Base-by-base conservation (phyloP, 768 basidiomycete species). In the Mycena polygramma region DNA sequence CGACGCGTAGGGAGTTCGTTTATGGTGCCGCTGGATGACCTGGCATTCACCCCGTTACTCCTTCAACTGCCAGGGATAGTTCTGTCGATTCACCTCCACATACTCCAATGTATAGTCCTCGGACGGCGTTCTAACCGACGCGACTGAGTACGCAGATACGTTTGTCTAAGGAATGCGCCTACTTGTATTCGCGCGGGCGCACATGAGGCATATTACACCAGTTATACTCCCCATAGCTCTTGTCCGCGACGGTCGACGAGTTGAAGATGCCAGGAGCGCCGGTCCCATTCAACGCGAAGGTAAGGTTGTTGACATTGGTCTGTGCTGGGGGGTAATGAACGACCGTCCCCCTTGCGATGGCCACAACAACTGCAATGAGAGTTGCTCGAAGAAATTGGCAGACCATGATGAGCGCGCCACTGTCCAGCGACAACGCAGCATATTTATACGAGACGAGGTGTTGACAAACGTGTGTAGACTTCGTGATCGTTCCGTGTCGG, bases 131-230 rank as follows among this genome's bases (percentile, higher is more conserved):
- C 85, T 86, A 61, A 19, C 19, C 51, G 60, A 57, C 6, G 30
- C 30, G 3, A 30, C 30, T 58, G 0, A 41, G 26, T 46, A 24
- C 48, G 30, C 19, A 13, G n/a, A 45, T 14, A 51, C 26, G 14
- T 49, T 51, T 26, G 26, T 30, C n/a, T 54, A 48, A 54, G 37
- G 35, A 7, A 20, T n/a, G 76, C n/a, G n/a, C 82, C 17, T 55
- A 86, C 87, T 80, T 81, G 77, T 87, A 87, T 74, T 86, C 86
- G 65, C 70, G 76, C 30, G 62, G 57, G 63, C 86, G 77, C 1
- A 85, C 85, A 78, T 87, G 87, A 3, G 87, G 86, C 87, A 88
- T 87, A 69, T 87, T 87, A 59, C 87, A 87, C 86, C 86, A 87
- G 68, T 87, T 87, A 66, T 86, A 87, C 22, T 75, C 76, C 0